Evolutionary conservation across 2,329 filamentous ascomycete species (phyloP), one percentile per base, ranked within the genome.

Genomic region (Aaosphaeria pasadenensis): DNA sequence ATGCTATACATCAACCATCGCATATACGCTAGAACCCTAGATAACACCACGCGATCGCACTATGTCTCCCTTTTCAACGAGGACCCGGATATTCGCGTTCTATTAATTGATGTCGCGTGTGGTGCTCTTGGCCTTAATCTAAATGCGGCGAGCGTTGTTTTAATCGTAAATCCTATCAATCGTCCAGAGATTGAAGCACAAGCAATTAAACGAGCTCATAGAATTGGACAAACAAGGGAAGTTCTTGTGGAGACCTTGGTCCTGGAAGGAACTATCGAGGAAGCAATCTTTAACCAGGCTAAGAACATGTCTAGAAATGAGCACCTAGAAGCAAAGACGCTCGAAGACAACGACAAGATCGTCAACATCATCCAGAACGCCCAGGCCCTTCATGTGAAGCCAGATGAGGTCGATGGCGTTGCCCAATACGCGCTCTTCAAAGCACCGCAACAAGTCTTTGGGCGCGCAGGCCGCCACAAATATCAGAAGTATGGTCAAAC

Each of bases 81-180:
- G 39, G 84, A 82, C 13, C 71, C 78, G 0, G 79, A 80, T 6
- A 84, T 91, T 47, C 82, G 89, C 5, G 89, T 96, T 0, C 74
- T 96, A 2, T 77, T 96, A 1, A 96, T 96, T 87, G 91, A 96
- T 62, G 81, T 96, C n/a, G 83, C 83, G 1, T 89, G 94, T 63
- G 91, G 91, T 30, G 89, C 91, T 0, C 89, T 91, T 52, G 92
- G 92, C 0, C 77, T 97, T 0, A 91, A 96, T 63, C 84, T 96
- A 67, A 85, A 85, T 44, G 84, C 83, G 7, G 91, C 91, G 1
- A 94, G 88, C 4, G 78, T 92, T 2, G 86, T 97, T 7, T 95
- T 91, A 70, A 96, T 97, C 53, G 80, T 95, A 47, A 92, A 87
- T 54, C 91, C 92, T 0, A 89, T 95, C 9, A 86, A 94, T 65